Evolutionary conservation across 371 early-diverging fungal genomes (phyloP).

Genomic region (Amoeboaphelidium protococcarum): DNA sequence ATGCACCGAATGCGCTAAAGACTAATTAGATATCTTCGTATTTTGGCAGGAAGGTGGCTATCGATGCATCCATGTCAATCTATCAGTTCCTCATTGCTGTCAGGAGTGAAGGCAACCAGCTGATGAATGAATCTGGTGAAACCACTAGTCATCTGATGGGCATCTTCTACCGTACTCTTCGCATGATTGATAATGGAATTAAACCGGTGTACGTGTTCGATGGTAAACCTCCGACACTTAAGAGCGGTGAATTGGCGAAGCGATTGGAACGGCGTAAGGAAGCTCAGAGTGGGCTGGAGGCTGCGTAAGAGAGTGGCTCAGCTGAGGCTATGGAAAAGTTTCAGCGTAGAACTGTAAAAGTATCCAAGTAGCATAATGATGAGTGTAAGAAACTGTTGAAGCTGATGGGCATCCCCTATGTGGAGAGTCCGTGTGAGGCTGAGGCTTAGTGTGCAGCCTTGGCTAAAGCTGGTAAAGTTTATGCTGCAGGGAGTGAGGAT

Average conservation of each 20-base stretch:
- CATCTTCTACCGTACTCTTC: constrained; percentile 93
- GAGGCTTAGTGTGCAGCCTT: constrained; percentile 97
- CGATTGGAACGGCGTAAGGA: constrained; percentile 38
- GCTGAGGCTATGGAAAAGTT: constrained; percentile 67
- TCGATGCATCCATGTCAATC: constrained; percentile 93
- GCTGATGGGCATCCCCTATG: constrained; percentile 92
- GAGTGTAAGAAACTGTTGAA: constrained; percentile 76
- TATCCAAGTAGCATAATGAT: constrained; percentile 78
- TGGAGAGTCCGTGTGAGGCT: constrained; percentile 96
- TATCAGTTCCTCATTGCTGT: constrained; percentile 99
- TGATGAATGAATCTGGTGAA: constrained; percentile 68
- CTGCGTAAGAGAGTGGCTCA: constrained; percentile 39
- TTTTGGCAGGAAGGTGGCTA: constrained; percentile 89
- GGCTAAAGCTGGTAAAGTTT: constrained; percentile 65
- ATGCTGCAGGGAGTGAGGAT: constrained; percentile 96
- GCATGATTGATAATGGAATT: constrained; percentile 93
- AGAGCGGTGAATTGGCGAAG: constrained; percentile 80
- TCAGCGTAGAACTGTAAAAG: constrained; percentile 73
- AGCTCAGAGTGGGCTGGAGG: constrained; percentile 21
- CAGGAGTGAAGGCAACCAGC: constrained; percentile 65
- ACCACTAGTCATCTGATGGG: constrained; percentile 97
- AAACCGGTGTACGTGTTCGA: constrained; percentile 98
- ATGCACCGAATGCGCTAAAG: constrained; percentile 58
- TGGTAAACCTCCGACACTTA: constrained; percentile 90
- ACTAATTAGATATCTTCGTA: constrained; percentile 62